A percentile compares a stretch with the other conserved stretches of the same genome.
phyloP scores from a whole-genome alignment of 2,329 filamentous ascomycete genomes.

The Epichloe coenophiala region DNA sequence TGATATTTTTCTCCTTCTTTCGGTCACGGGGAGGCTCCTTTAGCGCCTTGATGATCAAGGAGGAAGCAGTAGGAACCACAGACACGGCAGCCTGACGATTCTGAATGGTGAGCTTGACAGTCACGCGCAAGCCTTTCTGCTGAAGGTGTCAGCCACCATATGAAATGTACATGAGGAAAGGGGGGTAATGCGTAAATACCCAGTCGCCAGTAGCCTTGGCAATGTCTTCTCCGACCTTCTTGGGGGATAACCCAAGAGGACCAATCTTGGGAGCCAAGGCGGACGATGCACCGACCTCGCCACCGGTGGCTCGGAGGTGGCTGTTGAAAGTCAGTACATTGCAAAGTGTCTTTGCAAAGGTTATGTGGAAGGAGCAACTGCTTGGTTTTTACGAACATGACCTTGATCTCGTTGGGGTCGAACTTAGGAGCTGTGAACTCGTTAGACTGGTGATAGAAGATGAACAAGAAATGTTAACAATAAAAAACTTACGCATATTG shows the following conservation, averaged over 20 bases:
- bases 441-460: background rate
- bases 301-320: conserved; percentile 94
- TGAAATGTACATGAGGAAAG: background rate
- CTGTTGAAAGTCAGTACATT: conserved; percentile 29
- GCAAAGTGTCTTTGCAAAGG: background rate
- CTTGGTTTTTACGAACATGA: conserved; percentile 52
- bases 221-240: conserved; percentile 99
- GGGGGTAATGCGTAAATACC: conserved; percentile 43
- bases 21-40: conserved; percentile 98
- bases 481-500: conserved; percentile 32
- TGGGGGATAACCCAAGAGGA: conserved; percentile 96
- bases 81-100: conserved; percentile 98
- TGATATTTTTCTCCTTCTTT: conserved; percentile 99
- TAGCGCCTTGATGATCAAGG: conserved; percentile 94
- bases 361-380: background rate
- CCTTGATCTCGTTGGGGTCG: conserved; percentile 97
- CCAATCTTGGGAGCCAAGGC: conserved; percentile 98
- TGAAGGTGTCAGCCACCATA: conserved; percentile 7
- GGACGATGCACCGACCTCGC: conserved; percentile 97
- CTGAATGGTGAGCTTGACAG: conserved; percentile 97
- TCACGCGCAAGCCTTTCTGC: conserved; percentile 93
- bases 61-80: conserved; percentile 92
- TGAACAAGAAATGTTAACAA: background rate
- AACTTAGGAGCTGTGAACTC: conserved; percentile 72
- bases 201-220: conserved; percentile 99